Base-by-base conservation (phyloP, 1,284 basidiomycete genomes). In the Pseudozyma hubeiensis region DNA sequence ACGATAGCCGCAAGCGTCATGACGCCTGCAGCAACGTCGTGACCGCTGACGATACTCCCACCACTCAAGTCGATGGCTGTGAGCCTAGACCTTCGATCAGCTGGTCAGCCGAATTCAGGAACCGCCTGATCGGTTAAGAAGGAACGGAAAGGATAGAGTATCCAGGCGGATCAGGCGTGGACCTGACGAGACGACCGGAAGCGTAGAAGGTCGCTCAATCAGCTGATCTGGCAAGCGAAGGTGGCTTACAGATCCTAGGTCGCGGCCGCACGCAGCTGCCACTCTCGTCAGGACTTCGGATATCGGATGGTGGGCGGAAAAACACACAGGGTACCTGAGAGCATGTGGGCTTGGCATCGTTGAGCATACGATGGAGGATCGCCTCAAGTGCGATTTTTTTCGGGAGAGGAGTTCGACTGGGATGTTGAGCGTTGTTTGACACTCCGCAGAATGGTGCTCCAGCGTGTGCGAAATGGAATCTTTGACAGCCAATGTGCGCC, bases 381-480 rank as follows among this genome's bases (percentile, higher is more conserved):
- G 40, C n/a, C 40, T 17, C 13, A 17, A 7, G 40, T n/a, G 14
- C 35, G 13, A 17, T 24, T 45, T 17, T 47, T 47, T 37, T 37
- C 35, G 10, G 16, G 31, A 7, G 24, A 30, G 19, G 33, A 6
- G 7, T 31, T 14, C 14, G 35, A 14, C 35, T 37, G 35, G 41
- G n/a, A 31, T 6, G 17, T 17, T 55, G 53, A 55, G 53, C 44
- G 44, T 55, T 55, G 53, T 46, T 55, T 47, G 44, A 40, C 44
- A 46, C 53, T 55, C 53, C 35, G 53, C 53, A 9, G 33, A 33
- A 33, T 34, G 13, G 46, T 14, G 35, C 35, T 10, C 35, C 14
- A 14, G 35, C 10, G 10, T 37, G 10, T 37, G 10, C 35, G 1
- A 5, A 37, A 10, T 37, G n/a, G 17, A 39, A 50, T 10, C 37